Conservation (phyloP, 2,329 filamentous ascomycete species). For the Parastagonospora avenae region DNA sequence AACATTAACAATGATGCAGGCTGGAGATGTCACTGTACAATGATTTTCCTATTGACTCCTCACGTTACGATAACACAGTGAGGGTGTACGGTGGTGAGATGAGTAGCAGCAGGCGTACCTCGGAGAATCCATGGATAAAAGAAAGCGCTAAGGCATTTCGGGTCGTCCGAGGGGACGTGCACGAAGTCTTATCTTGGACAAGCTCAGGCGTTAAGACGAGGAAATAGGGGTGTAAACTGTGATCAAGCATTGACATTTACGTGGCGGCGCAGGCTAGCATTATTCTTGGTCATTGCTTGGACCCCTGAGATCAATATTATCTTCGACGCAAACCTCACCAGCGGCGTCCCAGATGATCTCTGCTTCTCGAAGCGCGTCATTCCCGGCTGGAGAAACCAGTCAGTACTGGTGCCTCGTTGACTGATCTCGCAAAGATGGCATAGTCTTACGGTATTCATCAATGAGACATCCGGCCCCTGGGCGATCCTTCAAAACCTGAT, state of each 20-base stretch:
- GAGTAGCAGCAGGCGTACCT: neutral
- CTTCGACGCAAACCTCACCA: slow-evolving; percentile 21
- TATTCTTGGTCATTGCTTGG: slow-evolving; percentile 22
- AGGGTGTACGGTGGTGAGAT: neutral
- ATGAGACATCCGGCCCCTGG: slow-evolving; percentile 16
- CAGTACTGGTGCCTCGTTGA: slow-evolving; percentile 13
- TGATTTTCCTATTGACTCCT: neutral
- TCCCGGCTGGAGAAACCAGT: slow-evolving; percentile 6
- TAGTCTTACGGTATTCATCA: slow-evolving; percentile 20
- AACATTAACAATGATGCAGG: too few relatives aligned
- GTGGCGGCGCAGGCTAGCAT: slow-evolving; percentile 16
- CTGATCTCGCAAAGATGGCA: slow-evolving; percentile 23
- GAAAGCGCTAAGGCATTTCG: slow-evolving; percentile 12
- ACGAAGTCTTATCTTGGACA: slow-evolving; percentile 22
- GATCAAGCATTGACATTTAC: slow-evolving; percentile 20
- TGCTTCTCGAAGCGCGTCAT: slow-evolving; percentile 12
- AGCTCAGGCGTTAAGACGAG: slow-evolving; percentile 16
- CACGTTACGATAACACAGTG: neutral
- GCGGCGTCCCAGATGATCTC: slow-evolving; percentile 17
- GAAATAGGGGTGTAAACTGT: slow-evolving; percentile 9
- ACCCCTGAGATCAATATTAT: slow-evolving; percentile 18
- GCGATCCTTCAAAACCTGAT: slow-evolving; percentile 19
- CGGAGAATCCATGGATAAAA: too few relatives aligned
- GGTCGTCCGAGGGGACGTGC: slow-evolving; percentile 16
- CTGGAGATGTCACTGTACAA: too few relatives aligned